Evolutionary conservation across 1,284 basidiomycete species (phyloP), one percentile per base, ranked within the genome.

Genomic region (Entoloma clypeatum): DNA sequence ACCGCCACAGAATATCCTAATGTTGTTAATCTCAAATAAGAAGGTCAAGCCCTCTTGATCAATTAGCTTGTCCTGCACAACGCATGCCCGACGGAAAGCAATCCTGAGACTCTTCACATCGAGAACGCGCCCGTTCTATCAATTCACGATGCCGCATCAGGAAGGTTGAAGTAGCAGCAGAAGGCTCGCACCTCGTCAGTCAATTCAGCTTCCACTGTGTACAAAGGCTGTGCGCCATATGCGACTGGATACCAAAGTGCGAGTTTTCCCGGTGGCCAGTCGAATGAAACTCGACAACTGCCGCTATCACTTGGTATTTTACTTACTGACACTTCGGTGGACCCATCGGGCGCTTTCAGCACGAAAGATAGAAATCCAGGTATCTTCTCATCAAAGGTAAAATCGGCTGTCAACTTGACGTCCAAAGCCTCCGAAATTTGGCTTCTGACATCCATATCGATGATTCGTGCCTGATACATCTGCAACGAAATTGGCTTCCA

Each of bases 1-100:
- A 74, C 85, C 91, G 48, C 89, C 92, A 54, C 84, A 86, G 59
- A 95, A 96, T n/a, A 94, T 72, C 31, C 86, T 72, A 47, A 88
- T 67, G 36, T 88, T 88, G 61, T 95, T 95, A 55, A 95, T 74
- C 59, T 92, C 84, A 60, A 96, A 96, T 26, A 91, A 62, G 72
- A 94, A 95, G 0, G 83, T 80, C 8, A 80, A 74, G 2, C 91
- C 91, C 7, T 77, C 74, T 53, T 86, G 75, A 49, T 79, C 86
- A 11, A 77, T 55, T 3, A 94, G 69, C 27, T 79, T 72, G 22
- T 90, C 83, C 63, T 94, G 83, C 0, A 94, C 72, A 17, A 94
- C 64, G 16, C 73, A 65, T 19, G 75, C 82, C 13, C 86, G 75
- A 16, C 92, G 78, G 67, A 95, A 88, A 4, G 82, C 86, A 36